These are phyloP conservation scores for Wickerhamiella shivajii DNA, from an alignment of 805 yeast species.

Conservation along the genomic window DNA sequence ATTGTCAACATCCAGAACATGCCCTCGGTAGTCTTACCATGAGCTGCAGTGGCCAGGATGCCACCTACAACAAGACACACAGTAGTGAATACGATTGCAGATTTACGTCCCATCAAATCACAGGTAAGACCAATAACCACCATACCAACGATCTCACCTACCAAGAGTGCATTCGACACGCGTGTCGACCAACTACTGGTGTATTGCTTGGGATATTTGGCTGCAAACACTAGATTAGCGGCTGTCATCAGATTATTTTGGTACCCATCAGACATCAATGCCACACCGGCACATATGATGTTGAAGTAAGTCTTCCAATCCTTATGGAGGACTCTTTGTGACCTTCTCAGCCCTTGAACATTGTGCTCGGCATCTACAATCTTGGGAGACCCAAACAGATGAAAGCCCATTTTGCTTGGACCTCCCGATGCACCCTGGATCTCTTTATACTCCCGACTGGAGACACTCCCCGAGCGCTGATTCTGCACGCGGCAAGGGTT, in stretches of 20 bases:
- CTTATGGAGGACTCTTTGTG: conserved; percentile 4
- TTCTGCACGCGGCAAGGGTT: no score
- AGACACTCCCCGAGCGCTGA: no score
- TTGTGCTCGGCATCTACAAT: no score
- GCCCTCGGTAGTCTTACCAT: conserved; percentile 42
- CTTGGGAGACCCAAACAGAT: no score
- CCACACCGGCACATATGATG: conserved; percentile 57
- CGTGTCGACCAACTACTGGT: conserved; percentile 38
- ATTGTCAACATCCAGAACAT: conserved; percentile 68
- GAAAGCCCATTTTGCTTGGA: no score
- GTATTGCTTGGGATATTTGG: conserved; percentile 32
- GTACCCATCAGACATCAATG: conserved; percentile 64
- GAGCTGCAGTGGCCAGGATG: conserved; percentile 53
- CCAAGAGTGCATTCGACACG: conserved; percentile 53
- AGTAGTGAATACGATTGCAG: conserved; percentile 54
- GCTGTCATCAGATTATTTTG: conserved; percentile 63
- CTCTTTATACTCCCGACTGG: no score
- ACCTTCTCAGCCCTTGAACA: not conserved
- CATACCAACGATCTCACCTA: conserved; percentile 61
- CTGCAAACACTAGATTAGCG: conserved; percentile 43
- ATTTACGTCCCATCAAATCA: conserved; percentile 52
- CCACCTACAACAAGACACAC: conserved; percentile 48
- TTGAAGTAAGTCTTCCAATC: conserved; percentile 20
- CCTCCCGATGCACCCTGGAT: no score
- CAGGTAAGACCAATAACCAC: conserved; percentile 48